Evolutionary conservation across 805 yeast genomes (phyloP), one percentile per base, ranked within the genome.

Genomic region (Saccharomyces kudriavzevii): DNA sequence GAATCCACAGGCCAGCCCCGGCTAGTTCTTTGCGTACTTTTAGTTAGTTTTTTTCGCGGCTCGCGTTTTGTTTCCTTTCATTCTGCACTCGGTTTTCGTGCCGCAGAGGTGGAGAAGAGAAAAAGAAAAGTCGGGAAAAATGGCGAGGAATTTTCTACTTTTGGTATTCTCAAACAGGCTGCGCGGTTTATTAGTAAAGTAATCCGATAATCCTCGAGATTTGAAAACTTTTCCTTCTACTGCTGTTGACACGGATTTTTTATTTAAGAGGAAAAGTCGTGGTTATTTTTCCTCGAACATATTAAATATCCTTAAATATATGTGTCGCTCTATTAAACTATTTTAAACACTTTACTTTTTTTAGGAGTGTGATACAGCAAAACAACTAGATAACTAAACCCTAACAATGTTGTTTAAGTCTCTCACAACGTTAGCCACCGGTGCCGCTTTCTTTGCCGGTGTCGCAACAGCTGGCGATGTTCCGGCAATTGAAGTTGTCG

Each of bases 401-500:
- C 17, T 11, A 43, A 56, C 27, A 25, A 72, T 74, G 77, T 60
- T 70, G 58, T 64, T 73, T 54, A 67, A 64, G 52, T 63, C 62
- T 35, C 50, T 72, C 30, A 51, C 67, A 49, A 77, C 81, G 29
- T 62, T 69, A 50, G 64, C 71, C 25, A 58, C 68, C 29, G 61
- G 68, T 45, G 56, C 71, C 28, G 56, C 68, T 40, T 52, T 63
- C 27, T 60, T 66, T 40, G 69, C 68, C 26, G 57, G 53, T 40
- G 50, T 59, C n/a, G 71, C 58, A 43, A 54, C 62, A 27, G 80
- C 78, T 54, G 78, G 59, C 29, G 78, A 73, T 49, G 70, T 81
- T 58, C 87, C 89, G 57, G 77, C 84, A 40, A 81, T 87, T 60
- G 89, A 85, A 64, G 78, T 86, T 58, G 80, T 79, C 54, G 92